Conservation (phyloP, 208 protist species). For the Naegleria gruberi region DNA sequence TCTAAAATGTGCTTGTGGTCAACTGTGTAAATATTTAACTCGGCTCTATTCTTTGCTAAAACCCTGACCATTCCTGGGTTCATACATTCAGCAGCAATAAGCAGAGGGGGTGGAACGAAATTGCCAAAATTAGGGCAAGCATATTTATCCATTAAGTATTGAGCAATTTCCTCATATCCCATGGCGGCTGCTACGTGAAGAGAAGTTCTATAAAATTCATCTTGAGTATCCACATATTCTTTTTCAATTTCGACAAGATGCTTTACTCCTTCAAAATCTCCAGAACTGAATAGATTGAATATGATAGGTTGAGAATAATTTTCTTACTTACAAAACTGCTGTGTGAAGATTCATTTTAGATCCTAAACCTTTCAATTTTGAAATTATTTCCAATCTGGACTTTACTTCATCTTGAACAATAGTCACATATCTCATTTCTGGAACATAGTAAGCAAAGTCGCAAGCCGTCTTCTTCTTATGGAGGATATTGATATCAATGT, state of each 20-base stretch:
- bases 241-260: not conserved
- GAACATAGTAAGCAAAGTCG: not conserved
- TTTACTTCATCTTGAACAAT: not conserved
- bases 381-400: not conserved
- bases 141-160: not conserved
- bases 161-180: not conserved
- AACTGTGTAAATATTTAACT: not conserved
- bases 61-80: not conserved
- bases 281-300: not conserved
- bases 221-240: not conserved
- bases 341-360: not conserved
- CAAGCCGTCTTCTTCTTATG: not conserved
- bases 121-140: not conserved
- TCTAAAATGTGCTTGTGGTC: not conserved
- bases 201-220: not conserved
- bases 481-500: not conserved
- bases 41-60: not conserved
- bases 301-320: not conserved
- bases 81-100: not conserved
- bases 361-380: not conserved
- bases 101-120: not conserved
- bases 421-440: not conserved
- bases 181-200: not conserved
- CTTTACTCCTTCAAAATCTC: not conserved
- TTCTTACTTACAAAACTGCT: not conserved